These are phyloP conservation scores for Beauveria sp. DNA, from an alignment of 2,329 filamentous ascomycete species.

Conservation along the genomic window DNA sequence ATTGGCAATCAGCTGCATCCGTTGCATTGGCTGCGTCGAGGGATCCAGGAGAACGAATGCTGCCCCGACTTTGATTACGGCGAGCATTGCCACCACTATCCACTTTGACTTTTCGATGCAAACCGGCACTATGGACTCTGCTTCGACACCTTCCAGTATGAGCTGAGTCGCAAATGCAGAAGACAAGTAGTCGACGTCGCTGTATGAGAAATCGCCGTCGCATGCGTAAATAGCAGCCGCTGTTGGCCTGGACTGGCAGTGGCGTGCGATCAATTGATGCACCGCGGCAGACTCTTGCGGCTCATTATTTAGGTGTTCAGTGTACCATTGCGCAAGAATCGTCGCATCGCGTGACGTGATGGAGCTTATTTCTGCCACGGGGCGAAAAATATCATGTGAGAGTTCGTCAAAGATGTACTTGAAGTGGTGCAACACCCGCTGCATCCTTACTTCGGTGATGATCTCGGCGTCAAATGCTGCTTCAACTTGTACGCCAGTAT, in stretches of 20 bases:
- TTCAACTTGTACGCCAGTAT: background rate
- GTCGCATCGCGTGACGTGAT: constrained; percentile 7
- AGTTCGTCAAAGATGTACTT: background rate
- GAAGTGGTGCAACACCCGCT: background rate
- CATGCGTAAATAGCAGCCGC: constrained; percentile 16
- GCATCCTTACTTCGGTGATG: background rate
- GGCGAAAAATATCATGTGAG: background rate
- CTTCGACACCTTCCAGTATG: constrained; percentile 17
- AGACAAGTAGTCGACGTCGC: constrained; percentile 22
- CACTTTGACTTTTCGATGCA: constrained; percentile 20
- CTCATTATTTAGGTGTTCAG: constrained; percentile 8
- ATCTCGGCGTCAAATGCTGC: background rate
- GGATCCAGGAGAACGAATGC: constrained; percentile 21
- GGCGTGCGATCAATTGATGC: constrained; percentile 32
- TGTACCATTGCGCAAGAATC: constrained; percentile 5
- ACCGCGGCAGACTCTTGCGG: constrained; percentile 21
- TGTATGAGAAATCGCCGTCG: constrained; percentile 35
- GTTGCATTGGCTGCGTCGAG: constrained; percentile 12
- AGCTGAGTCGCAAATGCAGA: constrained; percentile 12
- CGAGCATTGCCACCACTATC: constrained; percentile 17
- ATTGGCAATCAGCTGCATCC: constrained; percentile 13
- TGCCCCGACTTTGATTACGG: constrained; percentile 18
- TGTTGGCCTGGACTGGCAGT: constrained; percentile 12
- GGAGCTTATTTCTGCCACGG: background rate
- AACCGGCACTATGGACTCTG: constrained; percentile 17